Conservation (phyloP, 2,329 filamentous ascomycete species). For the Thielaviopsis cerberus region DNA sequence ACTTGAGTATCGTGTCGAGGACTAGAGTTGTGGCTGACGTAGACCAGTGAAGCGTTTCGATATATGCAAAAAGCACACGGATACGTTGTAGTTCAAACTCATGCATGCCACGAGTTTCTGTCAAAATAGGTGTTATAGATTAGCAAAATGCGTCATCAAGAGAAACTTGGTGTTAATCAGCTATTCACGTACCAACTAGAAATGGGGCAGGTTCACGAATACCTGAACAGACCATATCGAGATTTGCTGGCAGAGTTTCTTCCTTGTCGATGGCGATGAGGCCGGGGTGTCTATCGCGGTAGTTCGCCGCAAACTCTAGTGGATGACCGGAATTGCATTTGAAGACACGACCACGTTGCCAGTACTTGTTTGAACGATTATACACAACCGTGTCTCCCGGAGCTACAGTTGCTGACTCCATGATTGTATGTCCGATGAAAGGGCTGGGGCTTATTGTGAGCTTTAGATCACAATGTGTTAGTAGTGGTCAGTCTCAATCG, state of each 20-base stretch:
- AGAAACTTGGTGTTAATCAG: neutral
- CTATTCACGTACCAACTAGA: neutral
- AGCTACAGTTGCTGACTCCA: neutral
- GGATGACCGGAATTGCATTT: neutral
- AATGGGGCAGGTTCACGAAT: neutral
- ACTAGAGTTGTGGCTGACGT: neutral
- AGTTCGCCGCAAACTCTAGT: neutral
- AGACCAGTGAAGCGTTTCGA: conserved; percentile 3
- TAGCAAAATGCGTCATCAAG: neutral
- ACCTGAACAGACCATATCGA: neutral
- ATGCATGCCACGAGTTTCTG: neutral
- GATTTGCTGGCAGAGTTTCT: neutral
- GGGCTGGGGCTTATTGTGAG: neutral
- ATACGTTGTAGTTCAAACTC: neutral
- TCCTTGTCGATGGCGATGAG: neutral
- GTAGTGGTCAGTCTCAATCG: too few relatives aligned
- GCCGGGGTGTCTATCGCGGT: neutral
- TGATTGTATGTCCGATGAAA: neutral
- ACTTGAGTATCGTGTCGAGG: neutral
- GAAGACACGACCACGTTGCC: neutral
- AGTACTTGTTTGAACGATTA: neutral
- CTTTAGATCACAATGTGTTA: neutral
- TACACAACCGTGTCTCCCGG: neutral
- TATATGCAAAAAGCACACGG: neutral
- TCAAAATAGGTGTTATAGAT: neutral